Evolutionary conservation across 2,329 filamentous ascomycete species (phyloP), one percentile per base, ranked within the genome.

Genomic region (Fusarium nanum): DNA sequence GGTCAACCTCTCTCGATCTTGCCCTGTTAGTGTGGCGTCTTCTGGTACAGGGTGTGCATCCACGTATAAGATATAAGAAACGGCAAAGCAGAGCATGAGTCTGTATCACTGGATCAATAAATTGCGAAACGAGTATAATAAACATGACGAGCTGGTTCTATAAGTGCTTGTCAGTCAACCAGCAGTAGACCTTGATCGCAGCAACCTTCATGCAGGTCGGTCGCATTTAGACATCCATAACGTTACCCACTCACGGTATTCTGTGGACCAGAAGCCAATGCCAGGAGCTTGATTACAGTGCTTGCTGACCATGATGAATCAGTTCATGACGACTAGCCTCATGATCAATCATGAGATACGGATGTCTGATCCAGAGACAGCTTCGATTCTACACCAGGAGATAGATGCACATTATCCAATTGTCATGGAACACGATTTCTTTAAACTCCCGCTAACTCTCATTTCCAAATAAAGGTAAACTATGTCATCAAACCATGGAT

Each of bases 361-460:
- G n/a, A 41, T 45, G 13, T 14, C 6, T 11, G 13, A 56, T 20
- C 10, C 14, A 40, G 30, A 14, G 5, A 40, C 20, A 12, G 23
- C 18, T 13, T 28, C 16, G 16, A 41, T 41, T 30, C 22, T 37
- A 32, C 14, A 22, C 10, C 7, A 27, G 25, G 13, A 28, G 10
- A 53, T 42, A 25, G 23, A 14, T 42, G 49, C 49, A 42, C 34
- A 53, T n/a, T 28, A 53, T 53, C 28, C 22, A 28, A 42, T 60
- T 55, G 25, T 37, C 53, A 41, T 60, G 20, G 27, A 63, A 53
- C 44, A 34, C 20, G 48, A 45, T 42, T 65, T 65, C 55, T 68
- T 48, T 56, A 52, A 68, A 71, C 68, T 70, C 68, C 68, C 47
- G 64, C 64, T 57, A 65, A 56, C 59, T 32, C 52, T 56, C 60